Conservation (phyloP, 352 stramenopile species). For the Phytophthora palmivora region DNA sequence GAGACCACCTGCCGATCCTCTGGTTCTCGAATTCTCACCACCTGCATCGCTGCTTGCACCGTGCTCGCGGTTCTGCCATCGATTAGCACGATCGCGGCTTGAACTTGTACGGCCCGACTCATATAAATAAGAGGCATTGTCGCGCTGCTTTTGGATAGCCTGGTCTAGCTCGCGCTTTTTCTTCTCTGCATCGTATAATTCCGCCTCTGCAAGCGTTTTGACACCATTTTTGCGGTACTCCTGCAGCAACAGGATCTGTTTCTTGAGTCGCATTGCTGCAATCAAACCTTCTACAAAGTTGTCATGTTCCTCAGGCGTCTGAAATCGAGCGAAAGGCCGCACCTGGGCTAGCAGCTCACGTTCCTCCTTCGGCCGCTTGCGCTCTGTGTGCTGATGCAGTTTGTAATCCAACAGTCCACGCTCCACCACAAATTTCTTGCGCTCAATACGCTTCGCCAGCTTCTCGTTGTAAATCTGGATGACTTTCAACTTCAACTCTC, state of each 20-base stretch:
- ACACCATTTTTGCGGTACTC: constrained; percentile 96
- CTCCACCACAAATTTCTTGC: constrained; percentile 93
- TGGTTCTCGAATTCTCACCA: constrained; percentile 42
- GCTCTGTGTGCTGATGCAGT: constrained; percentile 91
- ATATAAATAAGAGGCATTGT: constrained; percentile 89
- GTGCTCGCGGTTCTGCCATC: constrained; percentile 70
- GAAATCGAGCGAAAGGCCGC: constrained; percentile 96
- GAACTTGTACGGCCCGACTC: constrained; percentile 67
- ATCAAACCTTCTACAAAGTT: constrained; percentile 94
- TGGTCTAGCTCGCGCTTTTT: constrained; percentile 93
- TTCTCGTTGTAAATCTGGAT: constrained; percentile 98
- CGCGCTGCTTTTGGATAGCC: constrained; percentile 86
- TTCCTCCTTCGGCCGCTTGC: constrained; percentile 93
- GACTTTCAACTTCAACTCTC: constrained; percentile 95
- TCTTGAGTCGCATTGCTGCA: constrained; percentile 90
- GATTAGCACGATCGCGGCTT: constrained; percentile 71
- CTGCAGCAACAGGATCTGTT: constrained; percentile 96
- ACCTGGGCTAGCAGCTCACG: constrained; percentile 95
- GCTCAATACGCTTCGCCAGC: constrained; percentile 92
- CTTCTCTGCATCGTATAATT: constrained; percentile 96
- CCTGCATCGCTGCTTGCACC: constrained; percentile 37
- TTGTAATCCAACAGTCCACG: constrained; percentile 94
- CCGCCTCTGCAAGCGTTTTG: constrained; percentile 92
- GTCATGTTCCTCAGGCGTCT: constrained; percentile 93
- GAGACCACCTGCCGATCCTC: constrained; percentile 20